A percentile compares a stretch with the other conserved stretches of the same genome.
phyloP scores from a whole-genome alignment of 2,329 filamentous ascomycete genomes.

The Coniochaeta prunicola region DNA sequence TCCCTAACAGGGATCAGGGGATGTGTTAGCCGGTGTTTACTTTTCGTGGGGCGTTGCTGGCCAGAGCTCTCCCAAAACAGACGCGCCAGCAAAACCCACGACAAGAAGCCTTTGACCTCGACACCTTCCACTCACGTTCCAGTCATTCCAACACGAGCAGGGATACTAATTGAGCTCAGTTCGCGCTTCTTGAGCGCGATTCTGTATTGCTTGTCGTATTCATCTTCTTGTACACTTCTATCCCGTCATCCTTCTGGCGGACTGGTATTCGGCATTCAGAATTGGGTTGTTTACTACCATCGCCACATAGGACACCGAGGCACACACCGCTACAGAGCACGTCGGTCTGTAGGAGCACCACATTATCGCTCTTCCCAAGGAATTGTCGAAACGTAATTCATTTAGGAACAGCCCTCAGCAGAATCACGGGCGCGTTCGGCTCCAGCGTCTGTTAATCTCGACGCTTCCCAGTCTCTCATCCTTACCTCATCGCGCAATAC shows the following conservation, averaged over 20 bases:
- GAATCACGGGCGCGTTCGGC: neutral
- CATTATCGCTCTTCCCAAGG: neutral
- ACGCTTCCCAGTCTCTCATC: neutral
- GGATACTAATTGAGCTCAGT: neutral
- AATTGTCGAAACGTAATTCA: neutral
- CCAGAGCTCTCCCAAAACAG: conserved; percentile 1
- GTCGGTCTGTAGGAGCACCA: neutral
- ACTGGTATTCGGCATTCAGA: neutral
- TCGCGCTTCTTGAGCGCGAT: neutral
- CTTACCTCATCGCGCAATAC: neutral
- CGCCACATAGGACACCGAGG: neutral
- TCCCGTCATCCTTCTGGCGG: neutral
- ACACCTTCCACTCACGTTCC: neutral
- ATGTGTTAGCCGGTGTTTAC: neutral
- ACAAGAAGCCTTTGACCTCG: neutral
- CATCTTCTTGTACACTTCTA: neutral
- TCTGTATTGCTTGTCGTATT: neutral
- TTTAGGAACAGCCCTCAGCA: neutral
- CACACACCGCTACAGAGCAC: neutral
- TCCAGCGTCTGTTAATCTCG: neutral
- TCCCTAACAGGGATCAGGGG: neutral
- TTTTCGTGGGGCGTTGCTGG: neutral
- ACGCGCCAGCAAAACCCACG: neutral
- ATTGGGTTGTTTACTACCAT: neutral
- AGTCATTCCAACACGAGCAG: neutral